phyloP scores from a whole-genome alignment of 2,329 filamentous ascomycete species.

The Colletotrichum sp. region DNA sequence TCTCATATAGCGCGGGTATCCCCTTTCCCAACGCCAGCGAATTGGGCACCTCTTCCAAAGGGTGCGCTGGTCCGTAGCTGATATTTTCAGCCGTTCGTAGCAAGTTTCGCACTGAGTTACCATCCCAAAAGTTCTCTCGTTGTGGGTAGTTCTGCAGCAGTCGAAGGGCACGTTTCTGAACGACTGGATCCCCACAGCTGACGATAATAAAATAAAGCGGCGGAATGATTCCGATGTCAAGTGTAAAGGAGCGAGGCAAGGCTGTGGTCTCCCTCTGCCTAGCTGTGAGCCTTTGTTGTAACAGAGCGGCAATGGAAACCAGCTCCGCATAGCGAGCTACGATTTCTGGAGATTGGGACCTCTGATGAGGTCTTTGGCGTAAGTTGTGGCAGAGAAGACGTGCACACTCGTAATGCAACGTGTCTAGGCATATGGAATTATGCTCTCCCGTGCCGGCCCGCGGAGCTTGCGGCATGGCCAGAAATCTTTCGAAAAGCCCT shows the following conservation, averaged over 20 bases:
- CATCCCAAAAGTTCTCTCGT: slow-evolving; percentile 5
- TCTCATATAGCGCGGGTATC: slow-evolving; percentile 8
- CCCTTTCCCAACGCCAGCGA: background rate
- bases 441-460: background rate
- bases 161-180: background rate
- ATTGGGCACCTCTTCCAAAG: background rate
- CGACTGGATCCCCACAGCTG: background rate
- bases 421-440: slow-evolving; percentile 14
- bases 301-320: background rate
- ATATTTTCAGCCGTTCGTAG: slow-evolving; percentile 1
- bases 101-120: slow-evolving; percentile 1
- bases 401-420: slow-evolving; percentile 9
- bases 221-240: slow-evolving; percentile 11
- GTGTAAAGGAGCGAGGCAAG: slow-evolving; percentile 4
- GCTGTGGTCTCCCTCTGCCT: background rate
- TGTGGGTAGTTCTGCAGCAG: background rate
- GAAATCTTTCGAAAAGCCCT: slow-evolving; percentile 17
- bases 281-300: background rate
- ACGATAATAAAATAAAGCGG: slow-evolving; percentile 5
- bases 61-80: background rate
- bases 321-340: background rate
- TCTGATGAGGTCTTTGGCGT: background rate
- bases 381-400: slow-evolving; percentile 7
- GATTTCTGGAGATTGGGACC: background rate
- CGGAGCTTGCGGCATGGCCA: background rate